Evolutionary conservation across 768 basidiomycete species (phyloP), one percentile per base, ranked within the genome.

Genomic region (Lanmaoa pseudosensibilis): DNA sequence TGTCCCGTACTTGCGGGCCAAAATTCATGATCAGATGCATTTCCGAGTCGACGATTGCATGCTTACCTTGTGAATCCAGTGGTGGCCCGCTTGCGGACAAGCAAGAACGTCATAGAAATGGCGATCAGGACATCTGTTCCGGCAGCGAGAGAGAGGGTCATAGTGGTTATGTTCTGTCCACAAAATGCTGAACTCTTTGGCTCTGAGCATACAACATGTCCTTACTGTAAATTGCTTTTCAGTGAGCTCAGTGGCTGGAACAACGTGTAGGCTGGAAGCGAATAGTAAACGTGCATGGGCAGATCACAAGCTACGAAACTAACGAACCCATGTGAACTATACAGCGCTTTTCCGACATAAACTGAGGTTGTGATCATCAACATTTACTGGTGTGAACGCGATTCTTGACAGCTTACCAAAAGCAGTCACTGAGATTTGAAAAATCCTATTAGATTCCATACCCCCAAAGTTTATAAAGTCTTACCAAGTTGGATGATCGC

Each of bases 51-150:
- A 1, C 16, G n/a, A 1, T 16, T 37, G 36, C 7, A 13, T 3
- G n/a, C 19, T 33, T 13, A 8, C 55, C 19, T 43, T 19, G 41
- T 36, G 2, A 56, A n/a, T 15, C 4, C 6, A 30, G 21, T 33
- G 18, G 19, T 8, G 0, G 9, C 4, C 18, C 39, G 45, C 4
- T 37, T 5, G 19, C 54, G 54, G 15, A 56, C 1, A 3, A 61
- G 50, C 9, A 57, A 11, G 36, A 27, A 46, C 5, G 44, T 56
- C 48, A 61, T 12, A 6, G 8, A 43, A 2, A 40, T 25, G 11
- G 59, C 48, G 8, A 61, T 56, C 19, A 61, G 5, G 15, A 61
- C 1, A 21, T 61, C 59, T 32, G 36, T 13, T 5, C 8, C 59
- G 1, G 52, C 49, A 10, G 45, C 18, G 15, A 55, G 10, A 12